Evolutionary conservation across 345 rosid genomes (phyloP), one percentile per base, ranked within the genome.

Genomic region (Capsella bursapastoris): DNA sequence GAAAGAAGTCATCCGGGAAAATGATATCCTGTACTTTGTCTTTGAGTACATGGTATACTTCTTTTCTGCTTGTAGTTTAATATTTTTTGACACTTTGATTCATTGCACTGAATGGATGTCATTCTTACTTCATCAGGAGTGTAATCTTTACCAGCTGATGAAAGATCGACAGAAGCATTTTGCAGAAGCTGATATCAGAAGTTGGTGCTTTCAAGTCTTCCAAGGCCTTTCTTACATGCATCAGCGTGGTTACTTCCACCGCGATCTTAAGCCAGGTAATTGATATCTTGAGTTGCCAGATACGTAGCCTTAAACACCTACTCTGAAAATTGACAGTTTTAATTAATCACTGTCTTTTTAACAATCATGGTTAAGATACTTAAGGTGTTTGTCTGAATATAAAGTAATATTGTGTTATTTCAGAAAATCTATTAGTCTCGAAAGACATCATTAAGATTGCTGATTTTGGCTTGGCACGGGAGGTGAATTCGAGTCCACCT

Each of bases 381-480:
- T 52, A 29, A 37, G 48, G 38, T 29, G 51, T 52, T 66, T 47
- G 64, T 8, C 8, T 52, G 5, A 56, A 56, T 18, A 2, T 75
- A 10, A 27, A 53, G 73, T 14, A 50, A 15, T 66, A 65, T 13
- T 74, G 25, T 51, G 48, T 66, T 71, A 22, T 43, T 78, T 55
- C 87, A 95, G 99, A 95, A 81, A 95, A 95, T 72, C 71, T 95
- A 69, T 72, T 95, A 80, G 97, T 92, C 40, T 72, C 96, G 9
- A 95, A 92, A 82, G 88, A 81, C 45, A 51, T 77, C 34, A 85
- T 95, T 64, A 95, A 95, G 79, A 83, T 95, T 83, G 99, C 99
- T 80, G 99, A 95, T 86, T 92, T 95, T 79, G 99, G 99, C 56
- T 91, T 95, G 74, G 99, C 96, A 44, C 85, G 99, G 47, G 99